Base-by-base conservation (phyloP, 371 early-diverging fungal genomes). In the Synchytrium microbalum region DNA sequence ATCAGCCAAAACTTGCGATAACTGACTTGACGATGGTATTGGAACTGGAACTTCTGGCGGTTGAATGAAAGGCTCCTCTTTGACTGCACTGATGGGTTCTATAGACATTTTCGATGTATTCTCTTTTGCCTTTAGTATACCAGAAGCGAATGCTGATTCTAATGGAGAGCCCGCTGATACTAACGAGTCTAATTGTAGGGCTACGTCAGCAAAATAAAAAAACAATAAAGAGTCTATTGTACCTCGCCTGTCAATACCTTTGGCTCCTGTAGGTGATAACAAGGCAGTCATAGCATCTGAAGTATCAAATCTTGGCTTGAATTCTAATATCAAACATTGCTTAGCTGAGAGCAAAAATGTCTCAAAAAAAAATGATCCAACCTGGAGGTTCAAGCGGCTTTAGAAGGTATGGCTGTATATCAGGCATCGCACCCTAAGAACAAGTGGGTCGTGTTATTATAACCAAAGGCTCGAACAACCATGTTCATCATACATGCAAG, bases 261-360 rank as follows among this genome's bases (percentile, higher is more conserved):
- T 38, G 46, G 5, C 10, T 38, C 5, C 5, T 38, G 46, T 19
- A 5, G 46, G 46, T 19, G 46, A 38, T 38, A 19, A 5, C 19
- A 38, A 19, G 5, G 46, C 46, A 38, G 46, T 38, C 46, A 38
- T 38, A 19, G 46, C 46, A 38, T 38, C n/a, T n/a, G 61, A 54
- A 26, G 61, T 61, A 52, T 61, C 54, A 2, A 61, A 54, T 2
- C 27, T 29, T 16, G 23, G 2, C 0, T 52, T 46, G 33, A 54
- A 46, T 3, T 29, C 52, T 28, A 27, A 28, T 27, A 61, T 8
- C 26, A 30, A 30, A 5, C 32, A 59, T 25, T 59, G 59, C 24
- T n/a, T n/a, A n/a, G 24, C 31, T 10, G 28, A 29, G 59, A 1
- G 31, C 2, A 46, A 27, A 25, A 33, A 32, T 10, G 25, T 1